These are phyloP conservation scores for Zygnema circumcarinatum DNA, from an alignment of 139 green algal genomes.

Conservation along the genomic window DNA sequence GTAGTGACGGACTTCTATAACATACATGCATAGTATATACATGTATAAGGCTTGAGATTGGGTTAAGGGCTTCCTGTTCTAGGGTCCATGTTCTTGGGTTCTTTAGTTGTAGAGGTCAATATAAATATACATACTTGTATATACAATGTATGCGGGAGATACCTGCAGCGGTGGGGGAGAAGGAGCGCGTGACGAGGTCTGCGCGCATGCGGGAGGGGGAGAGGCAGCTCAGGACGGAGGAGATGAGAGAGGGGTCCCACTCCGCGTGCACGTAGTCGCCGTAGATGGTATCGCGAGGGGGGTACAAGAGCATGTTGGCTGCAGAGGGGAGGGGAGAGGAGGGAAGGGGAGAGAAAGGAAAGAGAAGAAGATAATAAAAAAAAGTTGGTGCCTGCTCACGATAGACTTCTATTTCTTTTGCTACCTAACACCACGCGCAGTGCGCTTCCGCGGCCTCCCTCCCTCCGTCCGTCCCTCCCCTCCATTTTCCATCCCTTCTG, in stretches of 20 bases:
- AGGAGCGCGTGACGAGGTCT: slow-evolving; percentile 51
- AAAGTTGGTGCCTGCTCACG: too few species aligned
- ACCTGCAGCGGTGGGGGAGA: background rate
- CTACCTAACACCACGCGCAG: too few species aligned
- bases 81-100: too few species aligned
- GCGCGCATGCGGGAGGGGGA: slow-evolving; percentile 49
- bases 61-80: too few species aligned
- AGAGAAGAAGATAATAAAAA: background rate
- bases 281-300: slow-evolving; percentile 22
- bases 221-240: slow-evolving; percentile 19
- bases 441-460: background rate
- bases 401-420: too few species aligned
- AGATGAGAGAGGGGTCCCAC: slow-evolving; percentile 59
- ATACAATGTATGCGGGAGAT: too few species aligned
- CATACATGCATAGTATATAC: too few species aligned
- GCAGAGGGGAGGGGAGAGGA: background rate
- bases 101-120: too few species aligned
- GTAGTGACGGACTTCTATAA: too few species aligned
- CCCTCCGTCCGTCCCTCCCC: background rate
- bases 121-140: too few species aligned
- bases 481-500: background rate
- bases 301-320: slow-evolving; percentile 57
- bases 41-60: too few species aligned
- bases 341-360: background rate
- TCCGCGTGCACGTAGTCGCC: slow-evolving; percentile 60